Evolutionary conservation across 371 early-diverging fungal species (phyloP), one percentile per base, ranked within the genome.

Genomic region (Mortierella sp.): DNA sequence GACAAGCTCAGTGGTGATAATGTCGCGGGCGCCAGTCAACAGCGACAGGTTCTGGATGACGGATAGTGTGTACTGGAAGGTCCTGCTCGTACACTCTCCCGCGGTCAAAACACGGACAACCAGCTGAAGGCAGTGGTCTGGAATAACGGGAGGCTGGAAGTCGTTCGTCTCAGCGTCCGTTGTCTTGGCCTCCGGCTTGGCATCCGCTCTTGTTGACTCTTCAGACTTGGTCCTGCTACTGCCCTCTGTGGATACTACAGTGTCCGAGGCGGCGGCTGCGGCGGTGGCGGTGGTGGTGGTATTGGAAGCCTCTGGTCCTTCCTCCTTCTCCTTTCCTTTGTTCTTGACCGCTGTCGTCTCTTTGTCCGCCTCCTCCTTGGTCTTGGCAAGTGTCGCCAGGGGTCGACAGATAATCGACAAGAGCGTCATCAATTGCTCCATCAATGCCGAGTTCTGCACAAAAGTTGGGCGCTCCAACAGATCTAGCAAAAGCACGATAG

Each of bases 401-500:
- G 94, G 94, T 61, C 93, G 91, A 53, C 94, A 92, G 76, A 95
- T 92, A 0, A 90, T 87, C 11, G 95, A 88, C 19, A 99, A 85
- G n/a, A 97, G 79, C 65, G 94, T 93, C 94, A 97, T 96, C 53
- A 97, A 76, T 67, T 94, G 93, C 80, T 98, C 99, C 90, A 98
- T 93, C 48, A 99, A 77, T 2, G 88, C 77, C 1, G 93, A 79
- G 78, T 96, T 95, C 24, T 93, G 79, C 50, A 94, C 87, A 81
- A 95, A 96, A 47, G 90, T 90, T 19, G 94, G 94, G 34, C 94
- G 91, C 75, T 96, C 97, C 64, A 99, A 85, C 66, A 98, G 88
- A 48, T 92, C 89, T 71, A 99, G 87, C 70, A 99, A 85, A 11
- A 94, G 89, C 41, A 97, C 93, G 16, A 97, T 91, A 13, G 99